Conservation (phyloP, 352 stramenopile species). For the Phytopythium mirpurense region DNA sequence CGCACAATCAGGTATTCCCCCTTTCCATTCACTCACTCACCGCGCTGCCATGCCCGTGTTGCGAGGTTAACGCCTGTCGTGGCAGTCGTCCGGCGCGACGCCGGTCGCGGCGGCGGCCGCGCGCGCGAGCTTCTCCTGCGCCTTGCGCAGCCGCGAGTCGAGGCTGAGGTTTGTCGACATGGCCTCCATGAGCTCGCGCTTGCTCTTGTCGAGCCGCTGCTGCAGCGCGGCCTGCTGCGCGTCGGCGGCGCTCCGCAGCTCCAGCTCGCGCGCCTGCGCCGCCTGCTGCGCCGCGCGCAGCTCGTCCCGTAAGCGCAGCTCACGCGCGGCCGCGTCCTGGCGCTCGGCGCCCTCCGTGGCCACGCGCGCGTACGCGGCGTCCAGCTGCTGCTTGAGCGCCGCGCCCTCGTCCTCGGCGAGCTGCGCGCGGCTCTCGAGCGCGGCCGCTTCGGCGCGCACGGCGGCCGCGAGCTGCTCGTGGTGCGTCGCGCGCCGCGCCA, state of each 20-base stretch:
- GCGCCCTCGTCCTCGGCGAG: slow-evolving; percentile 31
- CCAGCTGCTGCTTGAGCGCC: slow-evolving; percentile 36
- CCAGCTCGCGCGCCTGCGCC: slow-evolving; percentile 27
- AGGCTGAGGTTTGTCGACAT: slow-evolving; percentile 60
- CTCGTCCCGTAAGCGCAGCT: slow-evolving; percentile 21
- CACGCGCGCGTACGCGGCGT: slow-evolving; percentile 38
- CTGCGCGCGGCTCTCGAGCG: slow-evolving; percentile 17
- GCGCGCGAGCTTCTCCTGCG: slow-evolving; percentile 66
- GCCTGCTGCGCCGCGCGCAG: slow-evolving; percentile 22
- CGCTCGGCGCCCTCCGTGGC: slow-evolving; percentile 32
- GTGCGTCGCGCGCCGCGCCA: slow-evolving; percentile 46
- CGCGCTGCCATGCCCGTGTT: too few relatives aligned
- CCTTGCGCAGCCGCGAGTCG: slow-evolving; percentile 54
- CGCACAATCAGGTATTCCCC: too few relatives aligned
- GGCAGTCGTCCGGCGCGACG: neutral
- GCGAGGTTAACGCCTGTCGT: slow-evolving; percentile 3
- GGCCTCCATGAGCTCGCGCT: slow-evolving; percentile 69
- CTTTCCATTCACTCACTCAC: too few relatives aligned
- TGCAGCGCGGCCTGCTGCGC: slow-evolving; percentile 40
- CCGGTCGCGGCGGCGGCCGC: slow-evolving; percentile 10
- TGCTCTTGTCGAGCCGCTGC: slow-evolving; percentile 66
- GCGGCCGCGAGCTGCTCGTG: slow-evolving; percentile 30
- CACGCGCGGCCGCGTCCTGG: slow-evolving; percentile 13
- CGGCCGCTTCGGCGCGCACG: slow-evolving; percentile 19
- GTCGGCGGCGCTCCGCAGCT: slow-evolving; percentile 37